Evolutionary conservation across 305 asterid genomes (phyloP), one percentile per base, ranked within the genome.

Genomic region (Rubia peregrina): DNA sequence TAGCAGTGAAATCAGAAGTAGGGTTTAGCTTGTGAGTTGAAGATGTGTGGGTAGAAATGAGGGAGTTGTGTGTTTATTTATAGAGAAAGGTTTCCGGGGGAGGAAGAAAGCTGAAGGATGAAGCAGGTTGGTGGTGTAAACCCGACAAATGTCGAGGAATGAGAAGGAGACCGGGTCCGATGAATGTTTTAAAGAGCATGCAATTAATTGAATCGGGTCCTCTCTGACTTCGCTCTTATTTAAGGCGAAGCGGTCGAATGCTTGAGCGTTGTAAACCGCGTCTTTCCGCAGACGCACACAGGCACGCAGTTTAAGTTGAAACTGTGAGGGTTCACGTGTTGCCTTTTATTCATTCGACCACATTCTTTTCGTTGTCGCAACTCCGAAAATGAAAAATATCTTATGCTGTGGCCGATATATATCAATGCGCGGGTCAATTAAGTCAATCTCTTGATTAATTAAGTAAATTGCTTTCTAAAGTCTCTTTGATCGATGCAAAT

Each of bases 71-170:
- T 49, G 24, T 59, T 44, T 43, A 76, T 73, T 77, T 77, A 73
- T 77, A 77, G 24, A 56, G 75, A 9, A 36, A 22, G 68, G 41
- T 12, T 13, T 63, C 60, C 16, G 51, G 17, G 55, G 48, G 9
- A 2, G 48, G 36, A 33, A 62, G 41, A n/a, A 9, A 30, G 4
- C 33, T 21, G 9, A 17, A 30, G 19, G 42, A 12, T 33, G 48
- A 33, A 9, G 67, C 46, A 62, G 36, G 10, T 7, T 26, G 3
- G n/a, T 12, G 9, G 41, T 51, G 22, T 51, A 57, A 65, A 51
- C 62, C 43, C 48, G 81, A 77, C 81, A 77, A 59, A 22, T 72
- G 84, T 77, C 81, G 65, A 10, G 51, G 67, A 17, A 38, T 40
- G 26, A 36, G 66, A 61, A 12, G n/a, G 9, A 60, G 74, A 70